phyloP scores from a whole-genome alignment of 1,284 basidiomycete species.

The Phlebopus sp. region DNA sequence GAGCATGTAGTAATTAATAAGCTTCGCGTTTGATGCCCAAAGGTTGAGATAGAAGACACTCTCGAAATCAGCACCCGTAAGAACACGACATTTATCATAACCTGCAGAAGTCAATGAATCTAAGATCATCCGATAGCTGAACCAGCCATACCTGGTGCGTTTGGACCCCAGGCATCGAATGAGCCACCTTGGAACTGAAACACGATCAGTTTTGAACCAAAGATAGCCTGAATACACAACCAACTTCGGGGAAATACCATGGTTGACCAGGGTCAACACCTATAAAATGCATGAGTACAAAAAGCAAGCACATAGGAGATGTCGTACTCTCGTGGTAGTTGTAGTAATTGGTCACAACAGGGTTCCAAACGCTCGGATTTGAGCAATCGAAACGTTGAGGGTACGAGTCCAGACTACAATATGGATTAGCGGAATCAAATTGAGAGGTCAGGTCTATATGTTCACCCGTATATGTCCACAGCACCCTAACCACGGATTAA shows the following conservation, averaged over 20 bases:
- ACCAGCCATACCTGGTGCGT: slow-evolving; percentile 47
- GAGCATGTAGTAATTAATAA: slow-evolving; percentile 79
- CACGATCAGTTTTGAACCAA: slow-evolving; percentile 9
- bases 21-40: slow-evolving; percentile 74
- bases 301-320: neutral
- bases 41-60: slow-evolving; percentile 73
- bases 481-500: slow-evolving; percentile 37
- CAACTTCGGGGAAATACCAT: slow-evolving; percentile 32
- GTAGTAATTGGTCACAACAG: slow-evolving; percentile 27
- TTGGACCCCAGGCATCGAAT: slow-evolving; percentile 72
- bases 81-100: slow-evolving; percentile 46
- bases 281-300: slow-evolving; percentile 14
- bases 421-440: slow-evolving; percentile 7
- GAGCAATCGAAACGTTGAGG: slow-evolving; percentile 36
- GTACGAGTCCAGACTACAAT: slow-evolving; percentile 29
- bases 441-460: neutral
- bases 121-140: neutral
- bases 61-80: slow-evolving; percentile 70
- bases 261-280: slow-evolving; percentile 28
- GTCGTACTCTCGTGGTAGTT: slow-evolving; percentile 28
- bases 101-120: slow-evolving; percentile 27
- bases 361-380: slow-evolving; percentile 27
- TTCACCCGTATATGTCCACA: slow-evolving; percentile 54
- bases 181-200: slow-evolving; percentile 66
- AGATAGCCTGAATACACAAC: slow-evolving; percentile 4